A percentile compares a stretch with the other conserved stretches of the same genome.
Evolutionary conservation across 306 rosid genomes (phyloP).

Genomic region (Benincasa hispida): DNA sequence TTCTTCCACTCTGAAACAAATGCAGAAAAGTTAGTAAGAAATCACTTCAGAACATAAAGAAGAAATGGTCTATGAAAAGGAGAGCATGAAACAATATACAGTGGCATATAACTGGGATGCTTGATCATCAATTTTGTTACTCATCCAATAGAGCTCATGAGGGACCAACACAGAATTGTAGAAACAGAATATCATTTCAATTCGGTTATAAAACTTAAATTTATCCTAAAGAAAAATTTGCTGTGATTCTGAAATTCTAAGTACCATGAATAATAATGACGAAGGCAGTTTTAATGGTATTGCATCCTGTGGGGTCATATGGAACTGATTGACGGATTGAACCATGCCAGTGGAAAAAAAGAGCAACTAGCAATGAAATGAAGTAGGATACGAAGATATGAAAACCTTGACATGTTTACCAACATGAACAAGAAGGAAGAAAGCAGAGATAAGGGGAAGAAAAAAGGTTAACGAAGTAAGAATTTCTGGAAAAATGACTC

Average conservation of each 20-base stretch:
- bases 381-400: not conserved
- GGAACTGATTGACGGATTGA: not conserved
- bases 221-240: not conserved
- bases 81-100: not conserved
- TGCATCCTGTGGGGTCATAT: not conserved
- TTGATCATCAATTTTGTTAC: not conserved
- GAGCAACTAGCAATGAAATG: not conserved
- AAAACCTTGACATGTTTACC: not conserved
- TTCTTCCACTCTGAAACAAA: constrained; percentile 69
- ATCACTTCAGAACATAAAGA: not conserved
- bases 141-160: not conserved
- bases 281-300: not conserved
- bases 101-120: not conserved
- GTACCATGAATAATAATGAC: not conserved
- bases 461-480: not conserved
- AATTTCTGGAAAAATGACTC: not conserved
- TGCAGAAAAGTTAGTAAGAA: not conserved
- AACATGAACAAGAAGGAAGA: not conserved
- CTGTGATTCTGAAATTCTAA: not conserved
- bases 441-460: not conserved
- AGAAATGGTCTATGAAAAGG: not conserved
- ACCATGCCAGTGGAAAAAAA: not conserved
- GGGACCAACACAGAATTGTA: not conserved
- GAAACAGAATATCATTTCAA: not conserved
- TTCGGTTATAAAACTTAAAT: not conserved